phyloP scores from a whole-genome alignment of 1,139 yeast species.

The Geotrichum siamense region DNA sequence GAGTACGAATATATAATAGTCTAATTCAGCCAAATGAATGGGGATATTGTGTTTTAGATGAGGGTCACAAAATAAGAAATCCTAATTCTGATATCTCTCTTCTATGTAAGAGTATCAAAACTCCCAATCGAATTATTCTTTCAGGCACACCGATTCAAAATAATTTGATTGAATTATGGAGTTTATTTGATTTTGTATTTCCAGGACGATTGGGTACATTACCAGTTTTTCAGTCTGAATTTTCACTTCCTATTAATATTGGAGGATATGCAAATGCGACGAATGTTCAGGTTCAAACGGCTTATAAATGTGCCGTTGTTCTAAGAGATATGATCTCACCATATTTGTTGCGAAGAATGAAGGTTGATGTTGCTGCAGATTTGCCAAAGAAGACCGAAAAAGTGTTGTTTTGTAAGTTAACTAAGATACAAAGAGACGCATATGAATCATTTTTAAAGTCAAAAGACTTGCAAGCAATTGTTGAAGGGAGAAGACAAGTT shows the following conservation, averaged over 20 bases:
- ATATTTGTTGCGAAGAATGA: slow-evolving; percentile 75
- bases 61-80: slow-evolving; percentile 93
- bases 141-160: slow-evolving; percentile 97
- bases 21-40: slow-evolving; percentile 62
- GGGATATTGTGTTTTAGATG: slow-evolving; percentile 90
- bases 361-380: slow-evolving; percentile 94
- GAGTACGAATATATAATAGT: slow-evolving; percentile 69
- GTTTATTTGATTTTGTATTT: slow-evolving; percentile 85
- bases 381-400: slow-evolving; percentile 89
- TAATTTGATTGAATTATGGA: slow-evolving; percentile 86
- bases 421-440: slow-evolving; percentile 63
- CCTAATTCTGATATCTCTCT: slow-evolving; percentile 88
- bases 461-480: slow-evolving; percentile 64
- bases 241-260: slow-evolving; percentile 83
- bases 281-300: slow-evolving; percentile 92
- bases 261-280: slow-evolving; percentile 99
- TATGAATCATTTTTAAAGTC: slow-evolving; percentile 70
- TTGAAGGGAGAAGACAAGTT: slow-evolving; percentile 72
- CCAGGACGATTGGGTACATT: slow-evolving; percentile 93
- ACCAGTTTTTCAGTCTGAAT: slow-evolving; percentile 89
- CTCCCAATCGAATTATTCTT: slow-evolving; percentile 74
- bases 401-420: slow-evolving; percentile 84
- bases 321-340: slow-evolving; percentile 85
- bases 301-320: slow-evolving; percentile 91
- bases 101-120: slow-evolving; percentile 72